Base-by-base conservation (phyloP, 2,329 filamentous ascomycete species). In the Calycina marina region DNA sequence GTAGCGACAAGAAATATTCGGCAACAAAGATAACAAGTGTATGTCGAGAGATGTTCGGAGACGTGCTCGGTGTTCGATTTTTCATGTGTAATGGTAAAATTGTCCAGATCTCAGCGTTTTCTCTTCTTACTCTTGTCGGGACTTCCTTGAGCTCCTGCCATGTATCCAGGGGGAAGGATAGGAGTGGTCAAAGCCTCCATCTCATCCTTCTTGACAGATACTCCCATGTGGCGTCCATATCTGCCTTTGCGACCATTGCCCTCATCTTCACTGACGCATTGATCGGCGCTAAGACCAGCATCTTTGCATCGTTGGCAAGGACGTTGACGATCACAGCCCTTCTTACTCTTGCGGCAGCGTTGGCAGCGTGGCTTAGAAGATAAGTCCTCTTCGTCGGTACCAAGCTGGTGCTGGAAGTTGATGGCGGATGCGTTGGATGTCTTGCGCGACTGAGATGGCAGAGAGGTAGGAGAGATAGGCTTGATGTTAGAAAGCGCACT, bases 271-370 rank as follows among this genome's bases (percentile, higher is more conserved):
- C 86, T 94, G 57, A 98, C 74, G 57, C 90, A 98, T 42, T 88
- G 83, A 45, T 96, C 90, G 38, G 84, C 75, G 36, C 81, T 80
- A 47, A 98, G 83, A 13, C 90, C 90, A 26, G 90, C 90, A 59
- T 98, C 90, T 55, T 85, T 84, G 72, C 90, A 98, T 41, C 90
- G 75, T 35, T 85, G 83, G 52, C 90, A 98, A 16, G 90, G 90
- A 24, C 90, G 77, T 59, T 96, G 90, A 37, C 90, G 78, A 61
- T 98, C 90, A 54, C 90, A 98, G 9, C 90, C 90, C 61, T 98
- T 98, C 68, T 98, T 98, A 62, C 88, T 96, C 72, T 98, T 98
- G 50, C 90, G 80, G 66, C 90, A 98, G 37, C 90, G 80, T 56
- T 98, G 90, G 64, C 90, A 98, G 41, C 90, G 85, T 35, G 90